Percentiles rank a stretch among this genome's conserved stretches.
phyloP scores from a whole-genome alignment of 306 rosid genomes.

The Vigna mungo region DNA sequence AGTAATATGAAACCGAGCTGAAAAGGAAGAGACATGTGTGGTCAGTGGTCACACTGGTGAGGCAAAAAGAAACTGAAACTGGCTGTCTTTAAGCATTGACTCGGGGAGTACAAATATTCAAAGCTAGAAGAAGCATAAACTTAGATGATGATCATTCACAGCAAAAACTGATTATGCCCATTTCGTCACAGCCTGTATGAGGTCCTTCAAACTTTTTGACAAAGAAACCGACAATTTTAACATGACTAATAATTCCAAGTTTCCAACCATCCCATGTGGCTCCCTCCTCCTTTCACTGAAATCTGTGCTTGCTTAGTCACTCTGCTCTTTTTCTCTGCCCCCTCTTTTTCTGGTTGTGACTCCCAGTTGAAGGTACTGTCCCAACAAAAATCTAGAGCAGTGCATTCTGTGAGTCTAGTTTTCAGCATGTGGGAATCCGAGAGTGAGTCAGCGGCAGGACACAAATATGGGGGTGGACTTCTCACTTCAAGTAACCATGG shows the following conservation, averaged over 20 bases:
- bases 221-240: conserved; percentile 64
- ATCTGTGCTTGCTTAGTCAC: conserved; percentile 25
- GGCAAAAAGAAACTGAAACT: conserved; percentile 44
- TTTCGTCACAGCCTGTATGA: conserved; percentile 80
- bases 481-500: conserved; percentile 69
- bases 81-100: conserved; percentile 39
- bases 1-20: conserved; percentile 34
- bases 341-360: conserved; percentile 23
- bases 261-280: conserved; percentile 80
- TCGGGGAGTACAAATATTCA: conserved; percentile 23
- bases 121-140: conserved; percentile 40
- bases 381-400: conserved; percentile 35
- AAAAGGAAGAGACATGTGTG: conserved; percentile 43
- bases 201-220: conserved; percentile 38
- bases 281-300: conserved; percentile 40
- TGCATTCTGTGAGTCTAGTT: conserved; percentile 42
- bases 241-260: conserved; percentile 54
- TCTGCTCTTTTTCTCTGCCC: conserved; percentile 32
- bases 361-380: conserved; percentile 47
- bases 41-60: conserved; percentile 11
- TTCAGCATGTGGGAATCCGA: conserved; percentile 97
- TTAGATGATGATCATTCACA: conserved; percentile 45
- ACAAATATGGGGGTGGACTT: conserved; percentile 73
- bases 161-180: conserved; percentile 60
- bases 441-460: conserved; percentile 60